Conservation (phyloP, 2,329 filamentous ascomycete genomes). For the Alternaria triticimaculans region DNA sequence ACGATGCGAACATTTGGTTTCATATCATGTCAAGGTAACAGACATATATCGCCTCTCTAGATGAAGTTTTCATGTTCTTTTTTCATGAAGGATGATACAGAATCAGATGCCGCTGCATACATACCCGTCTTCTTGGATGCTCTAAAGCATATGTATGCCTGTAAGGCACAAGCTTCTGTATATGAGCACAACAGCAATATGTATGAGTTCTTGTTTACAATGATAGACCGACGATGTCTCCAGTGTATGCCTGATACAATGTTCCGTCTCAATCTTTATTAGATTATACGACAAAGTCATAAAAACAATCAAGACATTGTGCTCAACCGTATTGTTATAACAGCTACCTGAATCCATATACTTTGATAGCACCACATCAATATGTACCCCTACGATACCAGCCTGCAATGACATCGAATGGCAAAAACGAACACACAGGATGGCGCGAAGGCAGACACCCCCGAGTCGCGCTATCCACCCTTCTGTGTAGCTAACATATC, state of each 20-base stretch:
- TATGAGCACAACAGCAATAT: neutral
- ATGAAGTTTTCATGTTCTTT: neutral
- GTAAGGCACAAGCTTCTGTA: neutral
- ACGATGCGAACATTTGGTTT: neutral
- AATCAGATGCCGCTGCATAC: neutral
- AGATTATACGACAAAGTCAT: neutral
- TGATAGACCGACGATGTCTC: neutral
- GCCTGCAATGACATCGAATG: neutral
- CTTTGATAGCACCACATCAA: neutral
- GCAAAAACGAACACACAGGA: neutral
- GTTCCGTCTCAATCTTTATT: neutral
- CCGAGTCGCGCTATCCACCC: neutral
- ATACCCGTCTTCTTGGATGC: neutral
- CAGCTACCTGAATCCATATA: neutral
- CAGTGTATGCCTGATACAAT: neutral
- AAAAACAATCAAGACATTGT: neutral
- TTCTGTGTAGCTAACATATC: neutral
- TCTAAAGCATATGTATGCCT: neutral
- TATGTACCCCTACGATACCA: neutral
- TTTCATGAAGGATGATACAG: neutral
- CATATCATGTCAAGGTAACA: neutral
- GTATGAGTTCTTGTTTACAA: neutral
- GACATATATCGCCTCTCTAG: neutral
- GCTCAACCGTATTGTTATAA: neutral
- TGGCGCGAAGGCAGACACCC: neutral